Conservation (phyloP, 805 yeast species). For the Nakazawaea ishiwadae region DNA sequence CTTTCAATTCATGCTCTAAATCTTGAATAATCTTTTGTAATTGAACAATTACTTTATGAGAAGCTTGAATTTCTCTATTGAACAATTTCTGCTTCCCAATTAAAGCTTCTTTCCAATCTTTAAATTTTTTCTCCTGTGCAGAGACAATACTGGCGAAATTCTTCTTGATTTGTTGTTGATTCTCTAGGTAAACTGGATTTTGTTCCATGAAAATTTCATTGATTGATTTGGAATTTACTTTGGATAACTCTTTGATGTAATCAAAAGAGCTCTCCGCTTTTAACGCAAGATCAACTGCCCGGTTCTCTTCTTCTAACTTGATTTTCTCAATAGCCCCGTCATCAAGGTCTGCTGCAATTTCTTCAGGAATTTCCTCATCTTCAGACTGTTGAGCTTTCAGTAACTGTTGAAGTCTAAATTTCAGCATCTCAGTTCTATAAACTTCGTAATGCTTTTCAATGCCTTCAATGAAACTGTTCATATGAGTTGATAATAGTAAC, state of each 20-base stretch:
- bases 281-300: neutral
- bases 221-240: constrained; percentile 29
- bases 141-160: constrained; percentile 38
- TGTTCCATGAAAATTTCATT: constrained; percentile 35
- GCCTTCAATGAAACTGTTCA: constrained; percentile 73
- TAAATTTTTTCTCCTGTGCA: constrained; percentile 51
- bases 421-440: constrained; percentile 57
- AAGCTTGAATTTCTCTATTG: constrained; percentile 47
- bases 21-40: constrained; percentile 27
- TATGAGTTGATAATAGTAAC: constrained; percentile 60
- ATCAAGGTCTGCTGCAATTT: constrained; percentile 24
- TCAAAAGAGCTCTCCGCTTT: constrained; percentile 22
- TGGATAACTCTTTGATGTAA: constrained; percentile 34
- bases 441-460: constrained; percentile 76
- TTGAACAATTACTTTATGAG: constrained; percentile 30
- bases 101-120: constrained; percentile 57
- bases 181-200: constrained; percentile 42
- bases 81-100: constrained; percentile 49
- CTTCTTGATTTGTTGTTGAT: constrained; percentile 37
- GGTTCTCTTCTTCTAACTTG: constrained; percentile 3
- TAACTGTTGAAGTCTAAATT: constrained; percentile 31
- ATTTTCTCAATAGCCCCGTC: constrained; percentile 20
- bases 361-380: neutral
- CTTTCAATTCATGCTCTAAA: constrained; percentile 4
- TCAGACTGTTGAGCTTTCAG: constrained; percentile 15